Conservation (phyloP, 2,329 filamentous ascomycete genomes). For the Mollisia scopiformis region DNA sequence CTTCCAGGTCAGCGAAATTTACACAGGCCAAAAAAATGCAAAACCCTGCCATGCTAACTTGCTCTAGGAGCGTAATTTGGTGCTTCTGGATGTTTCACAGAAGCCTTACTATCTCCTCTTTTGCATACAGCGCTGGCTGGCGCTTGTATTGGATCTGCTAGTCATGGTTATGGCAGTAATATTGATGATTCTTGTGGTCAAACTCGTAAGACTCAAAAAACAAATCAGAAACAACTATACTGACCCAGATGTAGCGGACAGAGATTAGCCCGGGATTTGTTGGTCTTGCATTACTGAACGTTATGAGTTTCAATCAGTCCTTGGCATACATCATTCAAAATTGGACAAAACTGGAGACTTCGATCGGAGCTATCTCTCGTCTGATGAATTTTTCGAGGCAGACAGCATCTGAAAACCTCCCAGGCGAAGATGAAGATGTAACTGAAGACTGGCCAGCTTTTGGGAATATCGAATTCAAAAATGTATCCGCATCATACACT, state of each 20-base stretch:
- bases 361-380: constrained; percentile 31
- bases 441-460: constrained; percentile 27
- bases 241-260: constrained; percentile 19
- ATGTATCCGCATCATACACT: constrained; percentile 36
- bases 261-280: constrained; percentile 32
- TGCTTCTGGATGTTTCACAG: constrained; percentile 56
- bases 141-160: constrained; percentile 41
- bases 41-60: background rate
- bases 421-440: constrained; percentile 14
- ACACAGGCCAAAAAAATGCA: background rate
- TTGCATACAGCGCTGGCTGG: constrained; percentile 61
- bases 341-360: constrained; percentile 35
- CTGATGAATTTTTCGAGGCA: constrained; percentile 19
- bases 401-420: constrained; percentile 24
- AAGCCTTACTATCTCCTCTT: constrained; percentile 60
- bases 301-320: constrained; percentile 31
- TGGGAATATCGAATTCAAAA: constrained; percentile 39
- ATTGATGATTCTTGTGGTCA: constrained; percentile 39
- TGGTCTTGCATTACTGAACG: constrained; percentile 36
- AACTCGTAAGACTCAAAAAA: constrained; percentile 24
- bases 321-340: constrained; percentile 27
- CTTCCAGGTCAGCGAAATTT: background rate
- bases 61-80: constrained; percentile 39
- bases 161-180: constrained; percentile 34
- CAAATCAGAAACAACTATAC: background rate